These are phyloP conservation scores for Starmerella stellata DNA, from an alignment of 805 yeast genomes.

Conservation along the genomic window DNA sequence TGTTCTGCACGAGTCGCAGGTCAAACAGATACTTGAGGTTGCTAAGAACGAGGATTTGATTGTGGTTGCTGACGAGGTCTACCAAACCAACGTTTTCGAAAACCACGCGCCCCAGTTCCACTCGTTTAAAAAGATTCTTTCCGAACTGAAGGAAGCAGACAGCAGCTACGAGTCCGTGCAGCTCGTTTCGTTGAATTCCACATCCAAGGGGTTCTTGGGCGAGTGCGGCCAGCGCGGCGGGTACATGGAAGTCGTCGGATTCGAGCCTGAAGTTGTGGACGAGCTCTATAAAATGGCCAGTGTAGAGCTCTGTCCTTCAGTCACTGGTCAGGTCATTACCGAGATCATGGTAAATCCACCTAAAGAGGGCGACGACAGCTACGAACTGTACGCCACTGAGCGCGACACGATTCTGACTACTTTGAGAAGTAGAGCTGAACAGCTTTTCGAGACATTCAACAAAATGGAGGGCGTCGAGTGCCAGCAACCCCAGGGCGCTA, in stretches of 20 bases:
- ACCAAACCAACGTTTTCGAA: constrained; percentile 76
- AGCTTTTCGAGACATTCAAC: constrained; percentile 51
- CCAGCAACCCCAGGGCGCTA: constrained; percentile 88
- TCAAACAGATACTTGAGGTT: constrained; percentile 51
- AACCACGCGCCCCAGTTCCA: constrained; percentile 42
- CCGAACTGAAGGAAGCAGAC: constrained; percentile 37
- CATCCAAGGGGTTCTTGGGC: constrained; percentile 92
- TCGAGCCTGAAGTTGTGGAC: constrained; percentile 47
- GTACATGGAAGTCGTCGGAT: constrained; percentile 83
- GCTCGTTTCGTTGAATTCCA: constrained; percentile 87
- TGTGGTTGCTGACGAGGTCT: constrained; percentile 92
- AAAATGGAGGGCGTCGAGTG: constrained; percentile 68
- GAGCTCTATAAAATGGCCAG: constrained; percentile 72
- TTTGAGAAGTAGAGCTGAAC: constrained; percentile 43
- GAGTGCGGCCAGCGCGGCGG: constrained; percentile 99
- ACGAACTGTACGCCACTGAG: constrained; percentile 46
- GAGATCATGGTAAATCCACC: constrained; percentile 94
- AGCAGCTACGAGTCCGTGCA: constrained; percentile 51
- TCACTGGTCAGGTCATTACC: constrained; percentile 81
- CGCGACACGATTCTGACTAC: constrained; percentile 41
- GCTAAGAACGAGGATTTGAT: constrained; percentile 77
- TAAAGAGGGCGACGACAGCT: constrained; percentile 53
- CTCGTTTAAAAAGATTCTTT: constrained; percentile 66
- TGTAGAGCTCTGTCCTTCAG: constrained; percentile 83
- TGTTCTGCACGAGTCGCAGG: constrained; percentile 44